Conservation (phyloP, 768 basidiomycete species). For the Suillus variegatus region DNA sequence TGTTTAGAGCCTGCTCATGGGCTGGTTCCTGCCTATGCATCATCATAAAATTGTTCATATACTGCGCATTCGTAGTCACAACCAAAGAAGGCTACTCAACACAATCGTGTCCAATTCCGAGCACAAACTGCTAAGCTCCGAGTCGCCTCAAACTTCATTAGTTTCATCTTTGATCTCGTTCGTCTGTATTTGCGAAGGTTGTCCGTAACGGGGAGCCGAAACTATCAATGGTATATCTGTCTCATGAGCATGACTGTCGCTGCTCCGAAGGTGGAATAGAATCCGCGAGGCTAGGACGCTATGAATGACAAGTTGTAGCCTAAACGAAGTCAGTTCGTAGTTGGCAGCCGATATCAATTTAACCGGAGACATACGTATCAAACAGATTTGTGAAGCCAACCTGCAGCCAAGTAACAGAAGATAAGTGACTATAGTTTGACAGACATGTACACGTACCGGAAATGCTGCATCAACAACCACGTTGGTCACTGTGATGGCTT, state of each 20-base stretch:
- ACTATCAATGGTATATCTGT: background rate
- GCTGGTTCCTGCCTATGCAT: background rate
- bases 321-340: background rate
- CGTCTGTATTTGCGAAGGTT: background rate
- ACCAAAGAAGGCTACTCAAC: background rate
- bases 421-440: background rate
- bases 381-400: background rate
- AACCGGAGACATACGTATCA: background rate
- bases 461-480: slow-evolving; percentile 7
- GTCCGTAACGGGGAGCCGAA: too few relatives aligned
- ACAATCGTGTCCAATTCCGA: background rate
- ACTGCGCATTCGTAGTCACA: background rate
- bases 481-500: slow-evolving; percentile 20
- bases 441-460: slow-evolving; percentile 9
- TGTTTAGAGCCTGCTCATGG: too few relatives aligned
- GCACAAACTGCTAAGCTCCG: background rate
- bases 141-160: background rate
- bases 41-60: background rate
- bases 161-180: background rate
- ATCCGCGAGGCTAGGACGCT: slow-evolving; percentile 28
- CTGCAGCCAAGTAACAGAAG: background rate
- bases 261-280: slow-evolving; percentile 27
- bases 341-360: too few relatives aligned
- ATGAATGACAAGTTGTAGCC: slow-evolving; percentile 26
- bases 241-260: slow-evolving; percentile 9